Conservation (phyloP, 371 early-diverging fungal genomes). For the Rhizomucor pusillus region DNA sequence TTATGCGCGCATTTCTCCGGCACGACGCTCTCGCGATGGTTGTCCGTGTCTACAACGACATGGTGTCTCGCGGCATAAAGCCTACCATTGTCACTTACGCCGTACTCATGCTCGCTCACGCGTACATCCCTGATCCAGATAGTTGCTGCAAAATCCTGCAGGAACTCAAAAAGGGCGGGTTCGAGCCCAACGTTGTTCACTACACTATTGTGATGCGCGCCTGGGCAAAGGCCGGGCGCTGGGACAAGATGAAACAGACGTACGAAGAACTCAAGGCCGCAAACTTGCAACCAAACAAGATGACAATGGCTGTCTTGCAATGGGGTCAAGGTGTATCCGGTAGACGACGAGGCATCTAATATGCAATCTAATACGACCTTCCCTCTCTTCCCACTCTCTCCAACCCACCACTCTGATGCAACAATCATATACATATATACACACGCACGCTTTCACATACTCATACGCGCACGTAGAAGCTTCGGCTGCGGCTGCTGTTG, state of each 20-base stretch:
- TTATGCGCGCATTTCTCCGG: slow-evolving; percentile 51
- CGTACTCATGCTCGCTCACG: slow-evolving; percentile 42
- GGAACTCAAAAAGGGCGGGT: slow-evolving; percentile 22
- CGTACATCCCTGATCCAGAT: slow-evolving; percentile 44
- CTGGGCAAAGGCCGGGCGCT: slow-evolving; percentile 41
- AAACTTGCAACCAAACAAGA: slow-evolving; percentile 33
- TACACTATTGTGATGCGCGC: slow-evolving; percentile 50
- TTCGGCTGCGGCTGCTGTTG: no score
- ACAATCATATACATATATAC: no score
- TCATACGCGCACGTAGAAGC: no score
- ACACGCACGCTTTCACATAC: no score
- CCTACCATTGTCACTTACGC: slow-evolving; percentile 42
- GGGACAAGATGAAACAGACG: slow-evolving; percentile 30
- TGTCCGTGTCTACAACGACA: slow-evolving; percentile 39
- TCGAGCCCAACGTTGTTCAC: slow-evolving; percentile 30
- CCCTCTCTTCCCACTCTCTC: no score
- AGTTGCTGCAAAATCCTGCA: slow-evolving; percentile 30
- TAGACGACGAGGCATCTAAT: no score
- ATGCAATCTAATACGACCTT: no score
- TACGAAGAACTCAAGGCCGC: slow-evolving; percentile 39
- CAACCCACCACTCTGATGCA: no score
- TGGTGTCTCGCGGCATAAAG: slow-evolving; percentile 28
- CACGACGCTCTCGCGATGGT: slow-evolving; percentile 34
- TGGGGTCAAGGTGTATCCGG: slow-evolving; percentile 19
- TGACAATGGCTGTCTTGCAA: slow-evolving; percentile 39